Base-by-base conservation (phyloP, 306 rosid genomes). In the Cyclanthera cordifolia region DNA sequence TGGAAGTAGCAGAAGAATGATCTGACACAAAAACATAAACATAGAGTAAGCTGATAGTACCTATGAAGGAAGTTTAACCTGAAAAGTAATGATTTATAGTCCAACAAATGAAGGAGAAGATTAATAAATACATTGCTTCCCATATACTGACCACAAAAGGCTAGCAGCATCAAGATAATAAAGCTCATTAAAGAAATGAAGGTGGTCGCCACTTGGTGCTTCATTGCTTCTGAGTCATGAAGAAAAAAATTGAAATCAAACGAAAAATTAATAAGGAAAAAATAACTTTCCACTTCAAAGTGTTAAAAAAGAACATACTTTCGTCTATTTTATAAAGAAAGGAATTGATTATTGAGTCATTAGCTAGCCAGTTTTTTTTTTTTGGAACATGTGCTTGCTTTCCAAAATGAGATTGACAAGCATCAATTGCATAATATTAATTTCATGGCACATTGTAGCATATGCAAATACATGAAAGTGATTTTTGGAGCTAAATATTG, bases 71-170 rank as follows among this genome's bases (percentile, higher is more conserved):
- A 68, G 59, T 49, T 52, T 34, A 14, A 53, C 58, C 59, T 4
- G 2, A 28, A 57, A 71, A 37, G 10, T 5, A 11, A 71, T 56
- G 10, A 10, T 15, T 16, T 30, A 20, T 24, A n/a, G 41, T 20
- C 41, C 45, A 41, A 57, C 37, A 8, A 25, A 43, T n/a, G 1
- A 52, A 50, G 45, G 55, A 17, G 10, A 32, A 10, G 57, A 34
- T 69, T 52, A 19, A 17, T 30, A 34, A 34, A 52, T 28, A 52
- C 17, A 21, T 28, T 71, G 15, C 21, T 20, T 20, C 30, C 4
- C 39, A 50, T 74, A 86, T 75, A 86, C 96, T 87, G 58, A 93
- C 99, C 94, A 69, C 90, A 83, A 74, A 79, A 67, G 76, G 84
- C 74, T 70, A 72, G 84, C 72, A 75, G 94, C 86, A 86, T 77